These are phyloP conservation scores for Moniliella sp. DNA, from an alignment of 1,284 basidiomycete species.

Conservation along the genomic window DNA sequence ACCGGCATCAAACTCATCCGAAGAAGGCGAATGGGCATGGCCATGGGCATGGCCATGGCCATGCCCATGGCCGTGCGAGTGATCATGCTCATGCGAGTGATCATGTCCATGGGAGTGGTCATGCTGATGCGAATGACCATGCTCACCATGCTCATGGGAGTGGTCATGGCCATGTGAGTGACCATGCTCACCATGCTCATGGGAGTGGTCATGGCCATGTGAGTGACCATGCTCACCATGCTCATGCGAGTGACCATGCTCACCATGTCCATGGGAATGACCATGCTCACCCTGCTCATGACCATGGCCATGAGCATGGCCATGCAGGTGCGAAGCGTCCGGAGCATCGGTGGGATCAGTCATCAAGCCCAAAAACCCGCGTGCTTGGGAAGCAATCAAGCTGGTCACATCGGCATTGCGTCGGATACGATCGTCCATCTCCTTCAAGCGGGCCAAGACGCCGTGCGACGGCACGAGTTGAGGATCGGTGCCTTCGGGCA, in stretches of 20 bases:
- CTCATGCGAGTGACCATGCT: not conserved
- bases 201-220: too few species aligned
- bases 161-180: not conserved
- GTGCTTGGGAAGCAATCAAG: conserved; percentile 17
- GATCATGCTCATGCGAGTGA: conserved; percentile 2
- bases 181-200: not conserved
- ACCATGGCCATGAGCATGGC: not conserved
- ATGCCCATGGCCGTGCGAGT: not conserved
- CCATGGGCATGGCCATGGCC: not conserved
- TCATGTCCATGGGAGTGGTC: too few species aligned
- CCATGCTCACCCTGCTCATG: too few species aligned
- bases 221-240: too few species aligned
- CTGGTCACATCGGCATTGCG: conserved; percentile 23
- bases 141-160: too few species aligned
- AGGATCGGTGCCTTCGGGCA: too few species aligned
- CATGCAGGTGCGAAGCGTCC: not conserved
- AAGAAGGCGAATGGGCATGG: not conserved
- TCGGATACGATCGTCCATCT: conserved; percentile 31
- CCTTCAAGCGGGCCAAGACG: conserved; percentile 15
- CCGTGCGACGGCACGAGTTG: too few species aligned
- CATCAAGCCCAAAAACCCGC: conserved; percentile 15
- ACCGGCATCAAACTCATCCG: not conserved
- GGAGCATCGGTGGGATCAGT: conserved; percentile 1
- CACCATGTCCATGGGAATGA: conserved; percentile 1
- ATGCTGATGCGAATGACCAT: conserved; percentile 1